phyloP scores from a whole-genome alignment of 495 filamentous ascomycete species.

The Oidiodendron maius region DNA sequence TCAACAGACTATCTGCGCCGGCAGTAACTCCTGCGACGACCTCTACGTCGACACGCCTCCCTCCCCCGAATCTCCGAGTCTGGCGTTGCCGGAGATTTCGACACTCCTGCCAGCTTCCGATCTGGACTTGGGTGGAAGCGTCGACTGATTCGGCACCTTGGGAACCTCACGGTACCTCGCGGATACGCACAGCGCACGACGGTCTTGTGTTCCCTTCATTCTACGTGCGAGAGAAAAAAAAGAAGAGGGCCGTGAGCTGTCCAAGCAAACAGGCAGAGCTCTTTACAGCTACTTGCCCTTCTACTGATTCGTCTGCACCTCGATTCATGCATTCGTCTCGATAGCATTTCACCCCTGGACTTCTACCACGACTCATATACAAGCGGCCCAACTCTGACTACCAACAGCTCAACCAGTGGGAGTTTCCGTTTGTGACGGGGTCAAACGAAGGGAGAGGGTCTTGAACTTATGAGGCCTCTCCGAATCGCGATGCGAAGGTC shows the following conservation, averaged over 20 bases:
- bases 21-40: background rate
- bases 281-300: no score
- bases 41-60: no score
- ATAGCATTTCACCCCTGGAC: slow-evolving; percentile 10
- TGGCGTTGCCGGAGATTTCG: slow-evolving; percentile 18
- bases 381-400: no score
- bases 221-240: slow-evolving; percentile 7
- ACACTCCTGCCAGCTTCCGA: slow-evolving; percentile 15
- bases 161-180: slow-evolving; percentile 12
- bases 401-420: background rate
- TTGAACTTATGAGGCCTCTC: slow-evolving; percentile 22
- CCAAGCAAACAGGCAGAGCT: slow-evolving; percentile 13
- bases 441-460: slow-evolving; percentile 1
- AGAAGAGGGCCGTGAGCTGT: slow-evolving; percentile 1
- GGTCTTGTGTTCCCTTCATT: slow-evolving; percentile 20
- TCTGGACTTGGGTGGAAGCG: background rate
- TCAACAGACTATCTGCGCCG: slow-evolving; percentile 3
- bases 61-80: slow-evolving; percentile 7
- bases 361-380: background rate
- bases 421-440: background rate
- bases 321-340: slow-evolving; percentile 15
- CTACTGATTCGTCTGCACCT: slow-evolving; percentile 13
- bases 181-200: slow-evolving; percentile 19
- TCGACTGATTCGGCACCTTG: slow-evolving; percentile 9
- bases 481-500: slow-evolving; percentile 41